Conservation (phyloP, 2,329 filamentous ascomycete species). For the Fusarium piperis region DNA sequence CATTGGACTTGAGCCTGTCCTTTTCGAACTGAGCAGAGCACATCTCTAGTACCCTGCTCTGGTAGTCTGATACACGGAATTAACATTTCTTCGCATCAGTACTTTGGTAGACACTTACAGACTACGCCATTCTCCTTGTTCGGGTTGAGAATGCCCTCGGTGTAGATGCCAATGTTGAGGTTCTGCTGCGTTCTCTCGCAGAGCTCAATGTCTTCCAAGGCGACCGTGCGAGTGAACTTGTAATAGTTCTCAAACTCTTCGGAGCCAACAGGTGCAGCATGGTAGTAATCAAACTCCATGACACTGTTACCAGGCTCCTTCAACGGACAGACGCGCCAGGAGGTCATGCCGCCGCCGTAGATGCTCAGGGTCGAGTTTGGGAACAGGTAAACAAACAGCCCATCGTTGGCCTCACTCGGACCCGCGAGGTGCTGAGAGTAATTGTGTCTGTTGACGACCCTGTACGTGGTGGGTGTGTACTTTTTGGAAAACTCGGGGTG, state of each 20-base stretch:
- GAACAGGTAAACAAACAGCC: conserved; percentile 67
- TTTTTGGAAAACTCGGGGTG: conserved; percentile 64
- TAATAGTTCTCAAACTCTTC: conserved; percentile 67
- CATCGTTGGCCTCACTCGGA: conserved; percentile 61
- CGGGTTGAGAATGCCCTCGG: conserved; percentile 64
- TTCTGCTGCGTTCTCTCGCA: conserved; percentile 66
- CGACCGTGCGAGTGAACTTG: conserved; percentile 65
- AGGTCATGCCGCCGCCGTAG: conserved; percentile 67
- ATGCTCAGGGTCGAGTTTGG: conserved; percentile 65
- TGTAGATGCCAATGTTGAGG: conserved; percentile 62
- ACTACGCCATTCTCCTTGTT: conserved; percentile 63
- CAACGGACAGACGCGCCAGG: conserved; percentile 64
- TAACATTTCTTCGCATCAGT: neutral
- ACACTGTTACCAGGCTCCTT: conserved; percentile 58
- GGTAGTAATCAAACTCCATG: conserved; percentile 70
- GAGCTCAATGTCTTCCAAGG: conserved; percentile 65
- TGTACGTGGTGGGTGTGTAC: conserved; percentile 65
- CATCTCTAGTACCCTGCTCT: conserved; percentile 22
- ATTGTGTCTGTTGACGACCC: conserved; percentile 62
- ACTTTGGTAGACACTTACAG: conserved; percentile 12
- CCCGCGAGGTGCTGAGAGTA: conserved; percentile 67
- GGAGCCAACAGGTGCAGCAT: conserved; percentile 53
- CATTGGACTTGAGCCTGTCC: neutral
- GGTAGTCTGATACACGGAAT: conserved; percentile 18
- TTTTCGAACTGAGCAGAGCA: conserved; percentile 17